phyloP scores from a whole-genome alignment of 176 grass and related monocot genomes.

The Aegilops sharonensis region DNA sequence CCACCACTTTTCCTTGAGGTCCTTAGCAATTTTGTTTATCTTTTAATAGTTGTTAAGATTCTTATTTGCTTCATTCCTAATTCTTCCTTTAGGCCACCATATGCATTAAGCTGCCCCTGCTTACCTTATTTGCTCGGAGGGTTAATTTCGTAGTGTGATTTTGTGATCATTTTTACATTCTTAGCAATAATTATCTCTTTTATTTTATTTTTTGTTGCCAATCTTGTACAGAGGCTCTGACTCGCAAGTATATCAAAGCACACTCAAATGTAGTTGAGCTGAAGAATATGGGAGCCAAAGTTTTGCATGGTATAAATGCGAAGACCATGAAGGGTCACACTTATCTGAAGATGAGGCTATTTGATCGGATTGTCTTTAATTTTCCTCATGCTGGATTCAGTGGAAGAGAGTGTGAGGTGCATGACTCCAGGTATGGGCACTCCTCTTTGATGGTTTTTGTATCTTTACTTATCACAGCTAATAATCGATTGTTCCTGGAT shows the following conservation, averaged over 20 bases:
- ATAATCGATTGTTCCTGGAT: neutral
- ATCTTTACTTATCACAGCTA: neutral
- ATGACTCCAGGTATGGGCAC: conserved; percentile 46
- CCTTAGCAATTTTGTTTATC: neutral
- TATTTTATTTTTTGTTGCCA: neutral
- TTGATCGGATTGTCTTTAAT: conserved; percentile 67
- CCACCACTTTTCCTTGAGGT: neutral
- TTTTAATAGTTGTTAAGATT: neutral
- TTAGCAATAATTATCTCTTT: neutral
- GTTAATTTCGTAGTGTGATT: neutral
- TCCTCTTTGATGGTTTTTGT: neutral
- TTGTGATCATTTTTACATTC: neutral
- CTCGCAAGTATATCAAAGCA: conserved; percentile 39
- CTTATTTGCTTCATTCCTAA: neutral
- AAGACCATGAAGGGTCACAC: conserved; percentile 36
- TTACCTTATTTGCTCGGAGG: neutral
- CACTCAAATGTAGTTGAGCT: conserved; percentile 45
- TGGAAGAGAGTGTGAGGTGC: conserved; percentile 33
- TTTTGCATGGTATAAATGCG: conserved; percentile 47
- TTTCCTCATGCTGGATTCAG: conserved; percentile 62
- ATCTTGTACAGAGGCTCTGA: conserved; percentile 22
- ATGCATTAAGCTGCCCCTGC: neutral
- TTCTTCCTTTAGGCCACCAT: neutral
- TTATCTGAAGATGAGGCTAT: conserved; percentile 32
- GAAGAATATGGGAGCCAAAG: conserved; percentile 10